These are phyloP conservation scores for Calocybe cyanea DNA, from an alignment of 768 basidiomycete species.

Conservation along the genomic window DNA sequence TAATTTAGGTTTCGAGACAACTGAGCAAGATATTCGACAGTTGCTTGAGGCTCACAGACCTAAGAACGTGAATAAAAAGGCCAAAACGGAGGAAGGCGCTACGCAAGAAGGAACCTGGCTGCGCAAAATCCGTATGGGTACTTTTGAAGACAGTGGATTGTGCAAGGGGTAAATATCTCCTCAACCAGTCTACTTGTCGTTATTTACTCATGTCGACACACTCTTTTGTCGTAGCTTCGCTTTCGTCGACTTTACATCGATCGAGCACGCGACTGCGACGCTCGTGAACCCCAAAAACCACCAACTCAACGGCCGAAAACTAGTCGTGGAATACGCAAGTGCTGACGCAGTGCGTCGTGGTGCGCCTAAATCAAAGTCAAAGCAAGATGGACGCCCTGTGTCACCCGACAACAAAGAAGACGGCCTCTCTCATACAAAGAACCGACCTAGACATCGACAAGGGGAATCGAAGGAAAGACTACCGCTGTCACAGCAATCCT, in stretches of 20 bases:
- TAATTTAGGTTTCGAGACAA: conserved; percentile 89
- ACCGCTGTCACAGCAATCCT: conserved; percentile 1
- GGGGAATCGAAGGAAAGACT: too few species aligned
- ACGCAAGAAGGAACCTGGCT: conserved; percentile 48
- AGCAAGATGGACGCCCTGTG: conserved; percentile 16
- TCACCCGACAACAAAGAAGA: conserved; percentile 12
- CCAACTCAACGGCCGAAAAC: conserved; percentile 74
- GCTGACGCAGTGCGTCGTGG: conserved; percentile 85
- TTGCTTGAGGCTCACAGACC: conserved; percentile 68
- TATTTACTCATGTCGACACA: background rate
- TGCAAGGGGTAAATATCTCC: conserved; percentile 84
- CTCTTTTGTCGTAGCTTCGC: conserved; percentile 63
- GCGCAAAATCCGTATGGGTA: conserved; percentile 87
- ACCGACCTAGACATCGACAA: conserved; percentile 10
- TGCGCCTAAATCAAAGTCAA: conserved; percentile 38
- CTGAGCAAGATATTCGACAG: conserved; percentile 68
- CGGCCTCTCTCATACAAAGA: conserved; percentile 4
- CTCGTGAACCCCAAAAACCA: conserved; percentile 86
- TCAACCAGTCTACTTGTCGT: background rate
- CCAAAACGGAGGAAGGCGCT: conserved; percentile 20
- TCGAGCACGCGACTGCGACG: conserved; percentile 75
- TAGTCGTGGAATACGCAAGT: conserved; percentile 88
- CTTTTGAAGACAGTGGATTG: conserved; percentile 91
- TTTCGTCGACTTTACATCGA: conserved; percentile 85
- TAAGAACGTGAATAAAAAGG: conserved; percentile 22